These are phyloP conservation scores for Gossypium davidsonii DNA, from an alignment of 441 rosid species.

Conservation along the genomic window DNA sequence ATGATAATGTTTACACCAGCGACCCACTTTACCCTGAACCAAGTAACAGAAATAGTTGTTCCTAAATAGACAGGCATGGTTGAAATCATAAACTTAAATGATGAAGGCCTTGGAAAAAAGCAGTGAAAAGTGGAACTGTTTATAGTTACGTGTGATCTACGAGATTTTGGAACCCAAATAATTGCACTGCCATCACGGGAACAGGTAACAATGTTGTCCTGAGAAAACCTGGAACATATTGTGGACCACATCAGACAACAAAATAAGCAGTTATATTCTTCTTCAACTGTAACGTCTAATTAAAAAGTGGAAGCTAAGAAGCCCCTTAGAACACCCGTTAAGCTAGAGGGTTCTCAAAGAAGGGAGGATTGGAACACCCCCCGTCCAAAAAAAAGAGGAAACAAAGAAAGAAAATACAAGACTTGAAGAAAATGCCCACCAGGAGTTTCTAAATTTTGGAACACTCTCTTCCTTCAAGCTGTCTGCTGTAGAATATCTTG, in stretches of 20 bases:
- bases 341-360: background rate
- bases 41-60: constrained; percentile 16
- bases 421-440: constrained; percentile 41
- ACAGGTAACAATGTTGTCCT: constrained; percentile 95
- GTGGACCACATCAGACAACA: constrained; percentile 5
- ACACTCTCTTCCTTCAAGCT: constrained; percentile 72
- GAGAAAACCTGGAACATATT: constrained; percentile 65
- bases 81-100: constrained; percentile 8
- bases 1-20: constrained; percentile 86
- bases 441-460: constrained; percentile 83
- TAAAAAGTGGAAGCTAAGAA: constrained; percentile 11
- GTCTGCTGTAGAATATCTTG: constrained; percentile 64
- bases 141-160: constrained; percentile 72
- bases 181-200: constrained; percentile 99
- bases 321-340: background rate
- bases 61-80: constrained; percentile 4
- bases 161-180: constrained; percentile 91
- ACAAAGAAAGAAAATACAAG: background rate
- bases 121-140: background rate
- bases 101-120: background rate
- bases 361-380: background rate
- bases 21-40: constrained; percentile 77
- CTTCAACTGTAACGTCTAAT: background rate
- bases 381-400: background rate
- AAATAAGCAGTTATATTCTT: constrained; percentile 2